phyloP scores from a whole-genome alignment of 2,329 filamentous ascomycete genomes.

The Pseudocercospora fijiensis region DNA sequence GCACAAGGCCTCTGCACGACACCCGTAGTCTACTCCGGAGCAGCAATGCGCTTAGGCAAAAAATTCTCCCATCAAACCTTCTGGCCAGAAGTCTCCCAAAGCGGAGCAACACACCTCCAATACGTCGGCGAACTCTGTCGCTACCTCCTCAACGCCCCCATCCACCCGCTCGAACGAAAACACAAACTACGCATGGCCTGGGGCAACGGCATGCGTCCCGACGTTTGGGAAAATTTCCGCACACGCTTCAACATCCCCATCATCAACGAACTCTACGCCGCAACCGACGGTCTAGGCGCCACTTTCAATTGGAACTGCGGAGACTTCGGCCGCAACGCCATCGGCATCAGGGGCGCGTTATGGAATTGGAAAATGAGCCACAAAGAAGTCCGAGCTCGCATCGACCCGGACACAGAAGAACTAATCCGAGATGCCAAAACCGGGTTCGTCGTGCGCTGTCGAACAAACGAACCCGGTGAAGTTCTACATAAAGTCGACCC shows the following conservation, averaged over 20 bases:
- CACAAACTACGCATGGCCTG: conserved; percentile 71
- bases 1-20: conserved; percentile 68
- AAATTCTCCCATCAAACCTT: conserved; percentile 76
- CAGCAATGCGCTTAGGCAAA: conserved; percentile 69
- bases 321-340: conserved; percentile 30
- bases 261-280: conserved; percentile 40
- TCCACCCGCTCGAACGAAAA: conserved; percentile 66
- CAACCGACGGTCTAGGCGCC: conserved; percentile 36
- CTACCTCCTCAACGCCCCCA: conserved; percentile 68
- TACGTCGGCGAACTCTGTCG: conserved; percentile 85
- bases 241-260: conserved; percentile 56
- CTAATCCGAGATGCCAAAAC: conserved; percentile 59
- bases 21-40: conserved; percentile 54
- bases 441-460: conserved; percentile 64
- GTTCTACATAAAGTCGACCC: conserved; percentile 68
- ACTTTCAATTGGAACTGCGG: conserved; percentile 33
- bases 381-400: conserved; percentile 59
- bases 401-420: conserved; percentile 68
- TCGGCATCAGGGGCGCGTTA: conserved; percentile 30
- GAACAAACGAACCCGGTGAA: conserved; percentile 68
- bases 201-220: conserved; percentile 78
- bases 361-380: conserved; percentile 29
- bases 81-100: conserved; percentile 70
- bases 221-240: conserved; percentile 80
- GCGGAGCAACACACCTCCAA: conserved; percentile 71